Base-by-base conservation (phyloP, 2,329 filamentous ascomycete species). In the Raffaelea ambrosiae region DNA sequence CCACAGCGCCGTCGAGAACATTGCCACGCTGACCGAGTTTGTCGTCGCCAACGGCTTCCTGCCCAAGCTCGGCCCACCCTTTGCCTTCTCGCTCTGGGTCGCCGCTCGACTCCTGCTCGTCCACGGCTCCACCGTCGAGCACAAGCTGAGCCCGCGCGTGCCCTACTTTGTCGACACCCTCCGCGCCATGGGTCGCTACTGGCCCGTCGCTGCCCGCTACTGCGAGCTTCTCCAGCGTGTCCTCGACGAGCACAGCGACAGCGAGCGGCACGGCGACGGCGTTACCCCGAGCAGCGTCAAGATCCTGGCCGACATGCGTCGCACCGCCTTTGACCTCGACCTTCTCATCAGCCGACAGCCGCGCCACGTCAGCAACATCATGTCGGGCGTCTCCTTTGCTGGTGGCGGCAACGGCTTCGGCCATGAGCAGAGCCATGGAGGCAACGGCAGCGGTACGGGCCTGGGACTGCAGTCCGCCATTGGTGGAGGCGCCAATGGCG, bases 71-170 rank as follows among this genome's bases (percentile, higher is more conserved):
- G 90, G 90, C 0, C 89, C 89, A 0, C 89, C 88, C 0, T 95
- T 95, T 61, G 89, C 89, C 3, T 96, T 95, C 61, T 89, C 87
- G 0, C 72, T 95, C 2, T 95, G 90, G 90, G 90, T 95, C 16
- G 88, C 87, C 3, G 88, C 90, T 5, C 83, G 90, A 3, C 74
- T 95, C 3, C 72, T 95, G 5, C 81, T 95, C 9, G 90, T 96
- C 3, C 89, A 95, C 62, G 88, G 88, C 22, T 93, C 87, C 8
- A 95, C 89, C 0, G 88, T 94, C 48, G 87, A 93, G 55, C 86
- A 86, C 62, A 86, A 85, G 52, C 73, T 95, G 35, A 86, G 86
- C 49, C 81, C 85, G 1, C 85, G 88, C 52, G 87, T 95, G 38
- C 72, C 80, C 26, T 83, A 90, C 52, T 86, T 95, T 38, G 87